Percentiles rank a stretch among this genome's conserved stretches.
phyloP scores from a whole-genome alignment of 2,329 filamentous ascomycete genomes.

The Penicillium brasilianum region DNA sequence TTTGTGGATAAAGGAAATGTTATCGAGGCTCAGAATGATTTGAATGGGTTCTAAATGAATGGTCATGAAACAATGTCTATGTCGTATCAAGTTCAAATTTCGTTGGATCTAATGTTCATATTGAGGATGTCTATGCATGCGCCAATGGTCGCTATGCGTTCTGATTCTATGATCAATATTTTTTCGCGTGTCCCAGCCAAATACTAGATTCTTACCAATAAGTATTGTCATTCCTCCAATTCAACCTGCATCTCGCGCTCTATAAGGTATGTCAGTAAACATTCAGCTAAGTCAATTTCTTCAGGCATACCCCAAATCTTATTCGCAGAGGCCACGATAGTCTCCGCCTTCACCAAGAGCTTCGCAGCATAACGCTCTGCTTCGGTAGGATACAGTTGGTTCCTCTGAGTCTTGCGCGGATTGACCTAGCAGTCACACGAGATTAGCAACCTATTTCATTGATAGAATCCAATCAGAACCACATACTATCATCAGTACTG shows the following conservation, averaged over 20 bases:
- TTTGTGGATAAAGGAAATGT: constrained; percentile 53
- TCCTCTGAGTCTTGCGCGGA: constrained; percentile 61
- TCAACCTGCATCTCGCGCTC: constrained; percentile 46
- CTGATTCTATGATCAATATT: neutral
- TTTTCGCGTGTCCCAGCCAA: neutral
- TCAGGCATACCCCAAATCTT: constrained; percentile 63
- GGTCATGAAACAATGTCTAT: neutral
- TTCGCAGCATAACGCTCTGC: constrained; percentile 68
- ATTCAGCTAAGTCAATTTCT: neutral
- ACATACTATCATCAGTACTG: constrained; percentile 71
- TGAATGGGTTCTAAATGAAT: constrained; percentile 44
- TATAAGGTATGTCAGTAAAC: constrained; percentile 15
- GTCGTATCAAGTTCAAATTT: neutral
- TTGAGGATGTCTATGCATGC: constrained; percentile 52
- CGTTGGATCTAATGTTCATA: neutral
- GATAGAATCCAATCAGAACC: neutral
- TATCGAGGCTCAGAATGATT: constrained; percentile 45
- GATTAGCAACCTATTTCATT: neutral
- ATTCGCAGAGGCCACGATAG: constrained; percentile 72
- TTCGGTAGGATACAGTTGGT: constrained; percentile 61
- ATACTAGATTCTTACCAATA: neutral
- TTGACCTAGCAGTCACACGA: constrained; percentile 58
- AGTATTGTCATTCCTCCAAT: constrained; percentile 36
- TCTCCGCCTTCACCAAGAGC: constrained; percentile 67
- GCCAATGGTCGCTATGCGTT: constrained; percentile 10